phyloP scores from a whole-genome alignment of 306 rosid species.

The Pyrus betulifolia region DNA sequence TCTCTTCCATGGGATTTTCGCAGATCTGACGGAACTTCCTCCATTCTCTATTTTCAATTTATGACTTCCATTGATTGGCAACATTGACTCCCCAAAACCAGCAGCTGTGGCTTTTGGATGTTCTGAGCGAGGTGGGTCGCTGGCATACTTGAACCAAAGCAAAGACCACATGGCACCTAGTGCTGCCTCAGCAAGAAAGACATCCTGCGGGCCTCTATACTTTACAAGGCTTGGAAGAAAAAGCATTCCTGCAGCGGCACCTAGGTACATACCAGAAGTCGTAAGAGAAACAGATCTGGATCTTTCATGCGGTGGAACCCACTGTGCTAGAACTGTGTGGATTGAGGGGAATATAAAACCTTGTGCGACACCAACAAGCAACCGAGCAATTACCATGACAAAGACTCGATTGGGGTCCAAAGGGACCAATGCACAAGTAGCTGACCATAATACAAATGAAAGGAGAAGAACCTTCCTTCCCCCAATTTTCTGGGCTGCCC shows the following conservation, averaged over 20 bases:
- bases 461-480: conserved; percentile 78
- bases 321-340: conserved; percentile 91
- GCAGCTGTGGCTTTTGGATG: conserved; percentile 76
- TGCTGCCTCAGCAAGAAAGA: conserved; percentile 68
- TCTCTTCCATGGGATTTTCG: conserved; percentile 73
- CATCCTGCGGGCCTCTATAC: conserved; percentile 77
- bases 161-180: conserved; percentile 76
- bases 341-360: conserved; percentile 95
- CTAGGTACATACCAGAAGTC: conserved; percentile 90
- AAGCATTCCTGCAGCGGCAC: conserved; percentile 90
- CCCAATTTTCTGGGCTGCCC: conserved; percentile 85
- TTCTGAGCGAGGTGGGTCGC: conserved; percentile 67
- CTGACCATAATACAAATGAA: conserved; percentile 79
- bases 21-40: conserved; percentile 19
- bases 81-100: conserved; percentile 61
- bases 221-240: conserved; percentile 75
- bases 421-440: conserved; percentile 76
- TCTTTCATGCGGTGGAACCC: conserved; percentile 98
- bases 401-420: conserved; percentile 56
- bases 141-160: conserved; percentile 74
- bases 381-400: conserved; percentile 60
- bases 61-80: conserved; percentile 53
- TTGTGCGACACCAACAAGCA: conserved; percentile 91
- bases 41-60: conserved; percentile 47
- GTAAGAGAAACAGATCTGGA: conserved; percentile 94